Evolutionary conservation across 2,329 filamentous ascomycete species (phyloP).

Genomic region (Aaosphaeria arxii): DNA sequence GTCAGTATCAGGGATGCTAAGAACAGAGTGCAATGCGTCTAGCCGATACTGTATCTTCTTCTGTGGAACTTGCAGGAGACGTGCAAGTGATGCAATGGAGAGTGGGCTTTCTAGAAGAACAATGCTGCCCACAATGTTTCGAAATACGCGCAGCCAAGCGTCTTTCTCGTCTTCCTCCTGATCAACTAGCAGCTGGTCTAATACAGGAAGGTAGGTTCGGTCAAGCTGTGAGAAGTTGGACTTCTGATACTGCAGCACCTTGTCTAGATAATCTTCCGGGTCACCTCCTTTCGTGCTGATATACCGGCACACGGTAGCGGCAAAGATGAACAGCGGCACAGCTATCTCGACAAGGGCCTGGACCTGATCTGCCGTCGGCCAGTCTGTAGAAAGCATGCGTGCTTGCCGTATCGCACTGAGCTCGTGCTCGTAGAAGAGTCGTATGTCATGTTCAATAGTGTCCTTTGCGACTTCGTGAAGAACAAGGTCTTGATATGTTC

Average conservation of each 20-base stretch:
- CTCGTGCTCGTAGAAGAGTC: constrained; percentile 15
- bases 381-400: constrained; percentile 12
- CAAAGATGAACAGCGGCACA: constrained; percentile 35
- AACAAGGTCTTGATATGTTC: constrained; percentile 15
- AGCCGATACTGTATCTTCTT: constrained; percentile 14
- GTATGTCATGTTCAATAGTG: constrained; percentile 19
- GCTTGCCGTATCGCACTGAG: constrained; percentile 12
- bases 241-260: constrained; percentile 12
- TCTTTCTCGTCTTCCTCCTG: constrained; percentile 26
- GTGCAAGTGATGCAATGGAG: constrained; percentile 9
- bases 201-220: constrained; percentile 14
- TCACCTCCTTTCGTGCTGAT: constrained; percentile 10
- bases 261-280: constrained; percentile 9
- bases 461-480: constrained; percentile 15
- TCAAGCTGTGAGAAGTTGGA: constrained; percentile 14
- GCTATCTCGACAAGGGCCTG: constrained; percentile 20
- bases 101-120: constrained; percentile 17
- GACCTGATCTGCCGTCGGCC: constrained; percentile 21
- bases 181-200: constrained; percentile 21
- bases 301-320: constrained; percentile 24
- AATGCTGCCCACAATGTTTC: constrained; percentile 13
- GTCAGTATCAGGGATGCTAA: constrained; percentile 19
- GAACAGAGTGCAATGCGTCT: constrained; percentile 26
- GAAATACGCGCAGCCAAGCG: constrained; percentile 9
- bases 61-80: constrained; percentile 11